Evolutionary conservation across 1,284 basidiomycete species (phyloP).

Genomic region (Cutaneotrichosporon sp.): DNA sequence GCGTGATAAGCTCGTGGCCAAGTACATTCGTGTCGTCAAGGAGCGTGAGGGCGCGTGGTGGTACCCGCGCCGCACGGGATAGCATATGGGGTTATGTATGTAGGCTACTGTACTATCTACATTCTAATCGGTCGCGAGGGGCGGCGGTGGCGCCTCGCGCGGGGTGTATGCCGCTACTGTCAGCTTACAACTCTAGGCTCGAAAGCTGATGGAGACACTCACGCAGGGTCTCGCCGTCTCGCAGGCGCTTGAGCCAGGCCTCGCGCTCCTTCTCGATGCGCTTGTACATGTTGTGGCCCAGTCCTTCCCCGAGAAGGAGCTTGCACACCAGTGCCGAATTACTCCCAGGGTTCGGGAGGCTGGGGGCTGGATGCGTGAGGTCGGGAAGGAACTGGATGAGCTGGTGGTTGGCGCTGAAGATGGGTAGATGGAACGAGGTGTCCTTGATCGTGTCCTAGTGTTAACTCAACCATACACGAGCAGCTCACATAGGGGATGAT

Average conservation of each 20-base stretch:
- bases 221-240: constrained; percentile 41
- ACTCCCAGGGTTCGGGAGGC: constrained; percentile 39
- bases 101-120: constrained; percentile 2
- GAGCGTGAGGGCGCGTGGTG: constrained; percentile 60
- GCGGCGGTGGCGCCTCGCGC: constrained; percentile 3
- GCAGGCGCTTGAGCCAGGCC: constrained; percentile 27
- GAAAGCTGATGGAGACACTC: constrained; percentile 24
- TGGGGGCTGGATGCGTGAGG: constrained; percentile 12
- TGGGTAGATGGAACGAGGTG: constrained; percentile 42
- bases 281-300: constrained; percentile 47
- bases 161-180: constrained; percentile 14
- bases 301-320: constrained; percentile 40
- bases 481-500: constrained; percentile 39
- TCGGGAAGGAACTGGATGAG: constrained; percentile 41
- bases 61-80: constrained; percentile 46
- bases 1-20: constrained; percentile 77
- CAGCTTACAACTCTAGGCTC: neutral
- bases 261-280: constrained; percentile 44
- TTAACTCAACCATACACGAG: neutral
- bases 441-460: constrained; percentile 25
- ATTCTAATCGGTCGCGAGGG: neutral
- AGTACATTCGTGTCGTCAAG: constrained; percentile 74
- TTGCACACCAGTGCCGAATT: constrained; percentile 38
- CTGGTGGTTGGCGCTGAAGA: constrained; percentile 44
- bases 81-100: neutral